Percentiles rank a stretch among this genome's conserved stretches.
Evolutionary conservation across 768 basidiomycete species (phyloP).

Genomic region (Ephemerocybe angulata): DNA sequence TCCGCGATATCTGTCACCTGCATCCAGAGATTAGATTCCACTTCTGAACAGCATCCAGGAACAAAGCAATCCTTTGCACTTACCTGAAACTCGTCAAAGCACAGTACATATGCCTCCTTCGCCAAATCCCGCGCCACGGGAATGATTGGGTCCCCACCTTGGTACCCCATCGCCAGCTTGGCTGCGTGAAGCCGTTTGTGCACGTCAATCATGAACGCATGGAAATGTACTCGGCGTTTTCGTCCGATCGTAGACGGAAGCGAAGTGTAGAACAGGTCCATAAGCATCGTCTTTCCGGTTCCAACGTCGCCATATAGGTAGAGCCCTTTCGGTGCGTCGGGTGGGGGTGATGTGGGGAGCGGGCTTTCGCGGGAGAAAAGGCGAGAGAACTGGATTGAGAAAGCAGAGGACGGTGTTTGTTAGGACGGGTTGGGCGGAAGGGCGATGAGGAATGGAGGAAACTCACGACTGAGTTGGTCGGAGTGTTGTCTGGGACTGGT

Average conservation of each 20-base stretch:
- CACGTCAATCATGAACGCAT: conserved; percentile 99
- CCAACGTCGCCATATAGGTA: conserved; percentile 97
- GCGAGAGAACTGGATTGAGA: conserved; percentile 41
- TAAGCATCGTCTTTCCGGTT: conserved; percentile 97
- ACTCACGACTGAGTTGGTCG: conserved; percentile 39
- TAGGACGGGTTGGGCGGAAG: too few relatives aligned
- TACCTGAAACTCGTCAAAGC: conserved; percentile 98
- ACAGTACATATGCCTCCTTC: conserved; percentile 77
- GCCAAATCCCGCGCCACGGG: conserved; percentile 88
- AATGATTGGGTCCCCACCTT: conserved; percentile 77
- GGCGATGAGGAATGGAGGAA: conserved; percentile 14
- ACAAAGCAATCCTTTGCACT: not conserved
- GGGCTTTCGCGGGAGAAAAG: conserved; percentile 39
- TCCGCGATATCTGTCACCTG: conserved; percentile 96
- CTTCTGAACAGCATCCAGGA: not conserved
- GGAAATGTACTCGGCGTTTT: conserved; percentile 93
- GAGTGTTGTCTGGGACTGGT: conserved; percentile 42
- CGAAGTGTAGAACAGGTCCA: conserved; percentile 94
- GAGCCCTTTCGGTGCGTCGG: conserved; percentile 73
- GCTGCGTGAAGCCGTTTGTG: conserved; percentile 87
- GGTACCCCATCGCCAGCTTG: conserved; percentile 64
- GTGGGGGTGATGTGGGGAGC: conserved; percentile 39
- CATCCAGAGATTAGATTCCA: not conserved
- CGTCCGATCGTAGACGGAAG: conserved; percentile 62
- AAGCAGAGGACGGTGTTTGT: not conserved